Evolutionary conservation across 2,329 filamentous ascomycete genomes (phyloP), one percentile per base, ranked within the genome.

Genomic region (Salinomyces thailandicus): DNA sequence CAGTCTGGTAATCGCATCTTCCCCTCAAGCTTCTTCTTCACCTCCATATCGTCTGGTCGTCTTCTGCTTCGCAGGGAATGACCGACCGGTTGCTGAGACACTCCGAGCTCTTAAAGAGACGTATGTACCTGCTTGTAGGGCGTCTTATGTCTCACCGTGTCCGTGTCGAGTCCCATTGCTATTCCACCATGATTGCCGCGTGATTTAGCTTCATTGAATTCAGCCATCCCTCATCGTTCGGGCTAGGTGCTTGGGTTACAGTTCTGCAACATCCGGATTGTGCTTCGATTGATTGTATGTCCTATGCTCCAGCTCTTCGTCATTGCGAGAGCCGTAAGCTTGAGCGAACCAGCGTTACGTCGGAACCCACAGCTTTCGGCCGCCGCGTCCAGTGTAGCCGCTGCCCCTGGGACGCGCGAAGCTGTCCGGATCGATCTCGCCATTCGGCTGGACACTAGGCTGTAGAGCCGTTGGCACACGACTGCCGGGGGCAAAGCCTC

Each of bases 381-480:
- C 50, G 16, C 56, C 52, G 22, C 55, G 48, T 18, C 45, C 45
- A 18, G 41, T 43, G 20, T 44, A 41, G 3, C 47, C 48, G 18
- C 45, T 38, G n/a, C 55, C 51, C 12, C 51, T 33, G 11, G 57
- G 59, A 18, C 59, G 48, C 11, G 47, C 41, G 43, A 59, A 62
- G 35, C 55, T 59, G 39, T 59, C 52, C 4, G 59, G 59, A 31
- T 62, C 59, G 31, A 62, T 61, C 26, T 55, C 55, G 7, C 49
- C 43, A 13, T 41, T 43, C 7, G 39, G 38, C 31, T 38, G 37
- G 37, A 38, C 39, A 17, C 35, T 27, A 29, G 39, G 37, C 29
- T 38, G 37, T 19, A 20, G 9, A 12, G 35, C 26, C 6, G 32
- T 33, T 5, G 36, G 41, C 11, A 33, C 35, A 26, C 38, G 36